Evolutionary conservation across 495 filamentous ascomycete genomes (phyloP), one percentile per base, ranked within the genome.

Genomic region (Neurospora intermedia): DNA sequence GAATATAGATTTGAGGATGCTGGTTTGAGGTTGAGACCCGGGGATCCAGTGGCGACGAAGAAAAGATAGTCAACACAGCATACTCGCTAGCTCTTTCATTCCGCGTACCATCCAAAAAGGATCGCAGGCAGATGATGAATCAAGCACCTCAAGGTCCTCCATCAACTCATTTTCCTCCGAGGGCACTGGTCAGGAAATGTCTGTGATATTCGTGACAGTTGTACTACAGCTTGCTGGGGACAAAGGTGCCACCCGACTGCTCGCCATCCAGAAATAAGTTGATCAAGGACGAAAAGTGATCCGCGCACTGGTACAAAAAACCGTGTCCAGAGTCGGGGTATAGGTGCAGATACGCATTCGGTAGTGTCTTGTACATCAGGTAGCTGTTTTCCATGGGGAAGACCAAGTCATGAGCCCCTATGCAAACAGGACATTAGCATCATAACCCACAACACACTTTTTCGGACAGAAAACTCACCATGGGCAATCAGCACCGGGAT

Each of bases 401-500:
- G 15, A 83, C 54, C 18, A 78, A 27, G 74, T 82, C 81, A 43
- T 78, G 62, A 41, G 31, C 41, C 6, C 74, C 74, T 75, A 38
- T 45, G 4, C 35, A 38, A 6, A 5, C 4, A 31, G 7, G 9
- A 10, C 11, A 6, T 31, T 27, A 75, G 23, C 31, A 31, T 31
- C 2, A 20, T 39, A 3, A 40, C 8, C 16, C 1, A 18, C 15
- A 9, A 62, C 18, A 27, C 20, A 0, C 35, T 59, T 4, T 31
- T 5, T 11, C 5, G 0, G n/a, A 18, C 48, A 43, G 27, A 46
- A 23, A 41, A 43, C 74, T 82, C 76, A 59, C 81, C 80, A 73
- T 80, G 80, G 23, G 78, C 77, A 27, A 82, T 77, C 31, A 82
- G 74, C 16, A 82, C 78, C 13, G 79, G 79, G 69, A 81, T 80